Evolutionary conservation across 1,284 basidiomycete genomes (phyloP).

Genomic region (Cutaneotrichosporon dermatis): DNA sequence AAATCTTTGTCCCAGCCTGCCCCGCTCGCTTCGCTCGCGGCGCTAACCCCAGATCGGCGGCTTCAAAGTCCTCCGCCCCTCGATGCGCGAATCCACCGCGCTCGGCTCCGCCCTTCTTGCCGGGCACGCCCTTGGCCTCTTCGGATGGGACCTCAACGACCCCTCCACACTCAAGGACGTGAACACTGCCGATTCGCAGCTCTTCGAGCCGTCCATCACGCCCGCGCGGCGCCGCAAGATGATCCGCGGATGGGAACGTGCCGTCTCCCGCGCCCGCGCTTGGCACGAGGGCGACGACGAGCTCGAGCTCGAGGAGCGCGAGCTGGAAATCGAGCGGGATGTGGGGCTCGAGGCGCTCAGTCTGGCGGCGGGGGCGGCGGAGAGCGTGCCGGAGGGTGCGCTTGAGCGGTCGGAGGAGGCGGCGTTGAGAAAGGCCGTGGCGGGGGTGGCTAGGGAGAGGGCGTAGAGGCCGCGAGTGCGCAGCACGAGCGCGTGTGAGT

Average conservation of each 20-base stretch:
- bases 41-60: slow-evolving; percentile 60
- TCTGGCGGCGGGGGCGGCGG: background rate
- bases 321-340: slow-evolving; percentile 16
- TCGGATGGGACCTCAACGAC: slow-evolving; percentile 86
- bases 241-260: slow-evolving; percentile 76
- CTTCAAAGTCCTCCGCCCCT: slow-evolving; percentile 82
- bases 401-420: background rate
- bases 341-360: slow-evolving; percentile 12
- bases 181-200: slow-evolving; percentile 74
- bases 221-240: slow-evolving; percentile 59
- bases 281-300: slow-evolving; percentile 54
- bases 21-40: background rate
- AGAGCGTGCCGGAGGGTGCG: background rate
- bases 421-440: background rate
- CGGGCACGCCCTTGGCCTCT: slow-evolving; percentile 78
- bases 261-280: slow-evolving; percentile 69
- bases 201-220: slow-evolving; percentile 62
- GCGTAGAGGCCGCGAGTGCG: background rate
- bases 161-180: slow-evolving; percentile 84
- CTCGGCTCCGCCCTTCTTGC: slow-evolving; percentile 96
- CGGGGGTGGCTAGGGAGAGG: background rate
- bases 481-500: background rate
- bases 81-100: slow-evolving; percentile 96
- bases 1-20: too few species aligned
- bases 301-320: slow-evolving; percentile 17